These are phyloP conservation scores for Solanum piurae DNA, from an alignment of 257 asterid species.

Conservation along the genomic window DNA sequence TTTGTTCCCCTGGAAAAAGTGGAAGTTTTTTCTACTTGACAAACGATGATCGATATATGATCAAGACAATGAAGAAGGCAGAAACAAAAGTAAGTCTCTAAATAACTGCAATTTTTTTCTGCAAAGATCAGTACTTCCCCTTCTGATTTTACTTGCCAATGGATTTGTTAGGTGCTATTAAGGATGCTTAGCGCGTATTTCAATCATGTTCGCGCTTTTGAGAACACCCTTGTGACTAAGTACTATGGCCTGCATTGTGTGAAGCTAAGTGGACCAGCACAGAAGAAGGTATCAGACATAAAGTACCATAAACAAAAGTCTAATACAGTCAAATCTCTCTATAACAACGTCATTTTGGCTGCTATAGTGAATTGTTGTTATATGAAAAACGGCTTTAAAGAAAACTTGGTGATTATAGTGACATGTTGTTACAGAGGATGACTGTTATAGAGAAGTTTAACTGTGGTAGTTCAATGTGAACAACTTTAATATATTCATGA, in stretches of 20 bases:
- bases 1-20: conserved; percentile 3
- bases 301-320: not conserved
- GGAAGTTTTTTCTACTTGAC: conserved; percentile 4
- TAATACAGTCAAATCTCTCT: not conserved
- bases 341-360: not conserved
- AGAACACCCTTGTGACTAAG: conserved; percentile 53
- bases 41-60: conserved; percentile 1
- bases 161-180: conserved; percentile 38
- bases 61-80: not conserved
- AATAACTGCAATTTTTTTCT: not conserved
- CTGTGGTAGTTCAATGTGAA: not conserved
- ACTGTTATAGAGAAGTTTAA: not conserved
- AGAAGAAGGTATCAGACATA: conserved; percentile 46
- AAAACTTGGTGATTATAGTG: not conserved
- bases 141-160: not conserved
- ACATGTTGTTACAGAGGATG: not conserved
- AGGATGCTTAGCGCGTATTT: conserved; percentile 60
- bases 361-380: not conserved
- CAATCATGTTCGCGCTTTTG: conserved; percentile 49
- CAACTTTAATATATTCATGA: not conserved
- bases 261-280: conserved; percentile 44
- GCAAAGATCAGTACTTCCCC: not conserved
- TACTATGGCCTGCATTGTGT: conserved; percentile 63
- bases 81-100: not conserved
- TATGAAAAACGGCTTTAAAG: not conserved